Conservation (phyloP, 2,329 filamentous ascomycete species). For the Metarhizium rileyi region DNA sequence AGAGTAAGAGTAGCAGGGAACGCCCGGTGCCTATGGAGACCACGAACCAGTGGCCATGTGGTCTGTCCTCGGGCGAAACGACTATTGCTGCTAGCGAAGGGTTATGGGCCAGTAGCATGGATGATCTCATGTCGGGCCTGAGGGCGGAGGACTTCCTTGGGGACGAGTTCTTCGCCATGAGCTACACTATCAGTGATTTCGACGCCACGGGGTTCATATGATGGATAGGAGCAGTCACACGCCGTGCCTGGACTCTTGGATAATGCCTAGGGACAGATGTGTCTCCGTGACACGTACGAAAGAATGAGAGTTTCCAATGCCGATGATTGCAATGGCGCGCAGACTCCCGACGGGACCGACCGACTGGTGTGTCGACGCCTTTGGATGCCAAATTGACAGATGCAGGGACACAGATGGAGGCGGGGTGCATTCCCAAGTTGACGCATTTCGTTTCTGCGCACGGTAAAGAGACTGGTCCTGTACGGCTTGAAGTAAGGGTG, state of each 20-base stretch:
- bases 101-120: slow-evolving; percentile 3
- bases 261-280: no score
- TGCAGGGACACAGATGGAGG: no score
- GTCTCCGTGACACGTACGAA: no score
- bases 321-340: no score
- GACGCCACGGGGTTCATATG: slow-evolving; percentile 12
- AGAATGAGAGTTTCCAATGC: no score
- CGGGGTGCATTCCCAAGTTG: no score
- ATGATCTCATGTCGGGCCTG: slow-evolving; percentile 9
- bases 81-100: neutral
- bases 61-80: neutral
- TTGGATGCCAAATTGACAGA: no score
- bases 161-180: slow-evolving; percentile 7
- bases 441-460: no score
- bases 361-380: no score
- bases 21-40: neutral
- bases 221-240: neutral
- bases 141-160: slow-evolving; percentile 5
- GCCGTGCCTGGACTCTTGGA: neutral
- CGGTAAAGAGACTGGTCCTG: no score
- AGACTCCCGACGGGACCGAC: no score
- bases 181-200: slow-evolving; percentile 12
- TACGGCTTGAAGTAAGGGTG: no score
- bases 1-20: neutral
- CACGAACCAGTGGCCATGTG: neutral